These are phyloP conservation scores for Nicotiana undulata DNA, from an alignment of 257 asterid genomes.

Conservation along the genomic window DNA sequence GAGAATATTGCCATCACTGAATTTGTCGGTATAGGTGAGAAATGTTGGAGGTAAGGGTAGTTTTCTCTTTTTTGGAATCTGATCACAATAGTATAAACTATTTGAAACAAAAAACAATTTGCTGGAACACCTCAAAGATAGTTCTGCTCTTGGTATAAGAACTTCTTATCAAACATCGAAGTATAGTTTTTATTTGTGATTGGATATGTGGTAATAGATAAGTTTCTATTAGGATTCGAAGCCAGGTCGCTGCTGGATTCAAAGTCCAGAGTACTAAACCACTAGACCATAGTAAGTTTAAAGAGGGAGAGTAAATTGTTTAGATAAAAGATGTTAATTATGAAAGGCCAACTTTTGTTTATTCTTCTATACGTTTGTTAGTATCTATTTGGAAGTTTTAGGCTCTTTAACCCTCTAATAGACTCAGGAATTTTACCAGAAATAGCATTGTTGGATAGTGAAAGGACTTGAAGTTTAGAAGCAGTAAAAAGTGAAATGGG, in stretches of 20 bases:
- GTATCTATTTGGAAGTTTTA: conserved; percentile 2
- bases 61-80: too few relatives aligned
- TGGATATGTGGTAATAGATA: background rate
- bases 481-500: conserved; percentile 59
- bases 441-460: conserved; percentile 31
- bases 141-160: too few relatives aligned
- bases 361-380: background rate
- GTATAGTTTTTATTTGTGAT: too few relatives aligned
- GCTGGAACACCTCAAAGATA: too few relatives aligned
- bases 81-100: too few relatives aligned
- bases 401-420: conserved; percentile 9
- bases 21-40: too few relatives aligned
- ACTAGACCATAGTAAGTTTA: conserved; percentile 47
- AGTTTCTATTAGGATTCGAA: conserved; percentile 99
- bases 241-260: conserved; percentile 98
- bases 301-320: background rate
- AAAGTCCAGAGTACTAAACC: conserved; percentile 99
- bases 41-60: too few relatives aligned
- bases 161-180: too few relatives aligned
- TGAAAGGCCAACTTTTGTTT: too few relatives aligned
- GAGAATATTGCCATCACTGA: too few relatives aligned
- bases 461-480: conserved; percentile 4
- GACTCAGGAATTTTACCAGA: conserved; percentile 43
- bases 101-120: too few relatives aligned
- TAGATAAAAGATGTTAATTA: background rate